Evolutionary conservation across 768 basidiomycete species (phyloP), one percentile per base, ranked within the genome.

Genomic region (Dacryopinax primogenitus): DNA sequence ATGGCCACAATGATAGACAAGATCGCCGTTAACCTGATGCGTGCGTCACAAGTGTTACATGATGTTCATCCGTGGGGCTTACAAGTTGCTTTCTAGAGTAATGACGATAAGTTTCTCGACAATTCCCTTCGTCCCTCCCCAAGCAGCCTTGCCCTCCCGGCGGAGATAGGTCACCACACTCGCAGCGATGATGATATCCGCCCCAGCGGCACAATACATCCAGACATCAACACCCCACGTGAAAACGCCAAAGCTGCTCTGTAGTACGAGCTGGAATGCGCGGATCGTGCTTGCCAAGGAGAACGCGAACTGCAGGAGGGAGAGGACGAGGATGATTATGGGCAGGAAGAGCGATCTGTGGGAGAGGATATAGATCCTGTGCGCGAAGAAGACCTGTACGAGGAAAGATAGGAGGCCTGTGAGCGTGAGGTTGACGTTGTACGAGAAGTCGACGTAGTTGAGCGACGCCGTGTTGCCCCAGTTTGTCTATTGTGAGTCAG

Each of bases 211-310:
- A 21, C 51, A 58, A 30, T 58, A 58, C 51, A 58, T 58, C 51
- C 51, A 58, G 7, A 58, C 18, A 21, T 58, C 51, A 3, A 58
- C 51, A 30, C 51, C 51, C 51, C 51, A 58, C 26, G 51, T 58
- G 51, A 58, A 58, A 30, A 58, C 21, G 26, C 51, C 51, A 58
- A 58, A 58, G 51, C 51, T 58, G 51, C 51, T 58, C 51, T 58
- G 51, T 21, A 28, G 26, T 15, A 58, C 51, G 26, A 58, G 30
- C 51, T 58, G 51, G 51, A 58, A 58, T 23, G 51, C 51, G 26
- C 30, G 23, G 51, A 58, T 58, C 7, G 26, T 58, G 51, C 51
- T 58, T 3, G 51, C 51, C 26, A 58, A 18, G 30, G 51, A 58
- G 51, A 58, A 58, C 9, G 51, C 51, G 51, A 58, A 58, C 51